Base-by-base conservation (phyloP, 2,329 filamentous ascomycete species). In the Xenoacremonium recifei region DNA sequence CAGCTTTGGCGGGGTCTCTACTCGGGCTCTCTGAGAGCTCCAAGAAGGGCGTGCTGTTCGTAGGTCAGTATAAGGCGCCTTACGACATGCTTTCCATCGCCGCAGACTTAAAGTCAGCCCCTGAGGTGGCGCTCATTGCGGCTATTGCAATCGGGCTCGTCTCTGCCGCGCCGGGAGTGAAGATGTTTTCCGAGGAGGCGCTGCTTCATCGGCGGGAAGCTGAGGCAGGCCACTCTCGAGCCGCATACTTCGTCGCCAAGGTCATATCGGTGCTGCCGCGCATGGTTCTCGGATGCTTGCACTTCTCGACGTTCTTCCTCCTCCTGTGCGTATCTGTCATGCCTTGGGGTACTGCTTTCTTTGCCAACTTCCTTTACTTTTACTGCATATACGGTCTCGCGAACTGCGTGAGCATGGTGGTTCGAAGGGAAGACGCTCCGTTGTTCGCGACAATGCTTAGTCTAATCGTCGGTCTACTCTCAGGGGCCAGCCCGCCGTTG, bases 361-460 rank as follows among this genome's bases (percentile, higher is more conserved):
- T 66, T 12, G 69, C 67, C 6, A 80, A 80, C 42, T 51, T 80
- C 34, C 46, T 73, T 9, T 81, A 80, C 59, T 80, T 79, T 51
- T 82, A 73, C 61, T 74, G 73, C 51, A 75, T 81, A 37, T 81
- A 80, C 54, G 76, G 78, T 0, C 65, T 81, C 6, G 71, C 77
- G 0, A 73, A 68, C 23, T 61, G 67, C 21, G 58, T 80, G 13
- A 75, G 70, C 42, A 79, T 81, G 74, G 51, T 80, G 2, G 69
- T 73, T 17, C 69, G 72, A 16, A 62, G 77, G 6, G 77, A 82
- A 56, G 75, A 81, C 45, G 78, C 76, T 0, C 78, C 78, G 0
- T 60, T 82, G 1, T 59, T 80, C 6, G 75, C 77, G 2, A 76
- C 77, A 9, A 76, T 82, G 67, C 61, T 72, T 21, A 67, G 67